Percentiles rank a stretch among this genome's conserved stretches.
Evolutionary conservation across 2,329 filamentous ascomycete genomes (phyloP).

Genomic region (Raffaelea albimanens): DNA sequence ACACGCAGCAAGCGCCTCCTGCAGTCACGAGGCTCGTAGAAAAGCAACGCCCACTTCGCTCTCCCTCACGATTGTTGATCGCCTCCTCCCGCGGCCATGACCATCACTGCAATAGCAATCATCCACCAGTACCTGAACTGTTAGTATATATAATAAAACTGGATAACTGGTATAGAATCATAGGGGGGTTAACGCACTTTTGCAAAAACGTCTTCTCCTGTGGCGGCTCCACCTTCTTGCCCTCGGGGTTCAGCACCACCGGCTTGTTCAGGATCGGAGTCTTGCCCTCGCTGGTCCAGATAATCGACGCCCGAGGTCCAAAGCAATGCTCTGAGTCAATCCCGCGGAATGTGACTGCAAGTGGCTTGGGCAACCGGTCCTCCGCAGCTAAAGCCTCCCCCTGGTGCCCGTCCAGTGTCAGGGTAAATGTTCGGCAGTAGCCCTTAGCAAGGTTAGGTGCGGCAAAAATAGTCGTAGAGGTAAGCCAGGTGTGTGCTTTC

Average conservation of each 20-base stretch:
- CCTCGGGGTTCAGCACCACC: conserved; percentile 50
- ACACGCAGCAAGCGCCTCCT: no score
- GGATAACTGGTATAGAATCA: no score
- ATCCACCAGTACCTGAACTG: conserved; percentile 68
- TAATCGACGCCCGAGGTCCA: conserved; percentile 47
- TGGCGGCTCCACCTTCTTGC: conserved; percentile 42
- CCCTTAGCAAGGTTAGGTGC: conserved; percentile 52
- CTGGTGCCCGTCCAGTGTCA: conserved; percentile 35
- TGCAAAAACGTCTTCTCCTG: conserved; percentile 57
- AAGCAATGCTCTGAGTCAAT: conserved; percentile 55
- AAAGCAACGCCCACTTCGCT: not conserved
- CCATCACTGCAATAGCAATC: conserved; percentile 40
- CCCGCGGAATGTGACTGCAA: conserved; percentile 39
- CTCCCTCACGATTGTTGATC: conserved; percentile 41
- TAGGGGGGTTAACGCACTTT: conserved; percentile 39
- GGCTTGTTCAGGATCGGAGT: conserved; percentile 55
- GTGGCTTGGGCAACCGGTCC: not conserved
- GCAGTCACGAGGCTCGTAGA: not conserved
- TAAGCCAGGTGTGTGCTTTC: conserved; percentile 35
- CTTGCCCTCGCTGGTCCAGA: conserved; percentile 37
- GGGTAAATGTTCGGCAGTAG: conserved; percentile 45
- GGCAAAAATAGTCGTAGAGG: conserved; percentile 45
- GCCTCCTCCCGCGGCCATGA: conserved; percentile 44
- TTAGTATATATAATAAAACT: conserved; percentile 15
- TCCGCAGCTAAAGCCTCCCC: not conserved